Evolutionary conservation across 208 protist species (phyloP), one percentile per base, ranked within the genome.

Genomic region (Trypanosoma cruzi): DNA sequence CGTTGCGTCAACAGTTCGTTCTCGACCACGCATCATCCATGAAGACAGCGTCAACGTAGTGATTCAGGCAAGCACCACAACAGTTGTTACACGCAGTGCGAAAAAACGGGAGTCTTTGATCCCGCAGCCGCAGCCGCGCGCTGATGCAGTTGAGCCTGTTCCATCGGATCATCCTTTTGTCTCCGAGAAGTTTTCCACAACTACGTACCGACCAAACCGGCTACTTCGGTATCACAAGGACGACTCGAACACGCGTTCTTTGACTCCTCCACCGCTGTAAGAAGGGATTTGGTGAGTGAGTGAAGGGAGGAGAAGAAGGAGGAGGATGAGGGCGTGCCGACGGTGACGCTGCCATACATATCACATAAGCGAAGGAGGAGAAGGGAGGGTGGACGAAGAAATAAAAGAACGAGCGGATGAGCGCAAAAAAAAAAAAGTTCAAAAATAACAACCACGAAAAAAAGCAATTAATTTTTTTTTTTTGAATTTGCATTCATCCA

Each of bases 11-110:
- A 79, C 68, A 1, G 24, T 71, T 7, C 75, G 82, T 28, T 71
- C 78, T 2, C 80, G 85, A 2, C 83, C 82, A 65, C 79, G 81
- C 40, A 90, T 88, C 36, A 70, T 64, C 28, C 88, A 81, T 60
- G 78, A 68, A n/a, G 60, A 49, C 42, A 34, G 70, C 20, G 78
- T 84, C 40, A 69, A 72, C 31, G 63, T 73, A 0, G 78, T 66
- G 13, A 79, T 92, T 72, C 79, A 85, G 52, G 79, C 81, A 7
- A 88, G 73, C 34, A 90, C 87, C 20, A 92, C 90, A 22, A 93
- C 84, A 18, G 86, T 91, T 14, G 73, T 89, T n/a, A 75, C 70
- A 26, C 54, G 70, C 16, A 67, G 59, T 32, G 70, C 32, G 34
- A 63, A 69, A 52, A 50, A 53, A n/a, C 37, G 46, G 13, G 70